These are phyloP conservation scores for Taiwanofungus camphoratus DNA, from an alignment of 1,284 basidiomycete species.

Conservation along the genomic window DNA sequence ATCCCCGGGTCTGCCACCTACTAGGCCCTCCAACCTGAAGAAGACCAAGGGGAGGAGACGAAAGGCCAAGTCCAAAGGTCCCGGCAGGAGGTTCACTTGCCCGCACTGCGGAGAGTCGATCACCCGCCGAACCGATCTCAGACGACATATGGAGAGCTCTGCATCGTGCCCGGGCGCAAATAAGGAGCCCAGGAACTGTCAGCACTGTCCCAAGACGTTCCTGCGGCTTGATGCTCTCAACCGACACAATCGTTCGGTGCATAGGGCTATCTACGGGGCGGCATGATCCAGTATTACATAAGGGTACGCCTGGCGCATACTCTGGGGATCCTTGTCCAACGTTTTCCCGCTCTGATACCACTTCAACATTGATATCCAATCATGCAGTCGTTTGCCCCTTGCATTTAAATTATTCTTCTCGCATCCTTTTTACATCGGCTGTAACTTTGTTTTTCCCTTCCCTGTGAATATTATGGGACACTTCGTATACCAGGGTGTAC, in stretches of 20 bases:
- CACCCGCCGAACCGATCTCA: constrained; percentile 3
- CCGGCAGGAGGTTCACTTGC: neutral
- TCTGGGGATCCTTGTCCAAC: neutral
- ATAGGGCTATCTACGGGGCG: neutral
- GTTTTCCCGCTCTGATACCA: no score
- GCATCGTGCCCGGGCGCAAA: no score
- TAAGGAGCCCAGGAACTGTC: neutral
- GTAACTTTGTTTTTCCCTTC: no score
- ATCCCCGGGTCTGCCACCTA: no score
- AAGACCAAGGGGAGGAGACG: neutral
- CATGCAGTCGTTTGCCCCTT: no score
- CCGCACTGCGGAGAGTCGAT: neutral
- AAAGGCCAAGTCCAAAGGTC: neutral
- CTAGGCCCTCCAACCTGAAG: no score
- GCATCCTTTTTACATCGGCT: no score
- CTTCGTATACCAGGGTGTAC: no score
- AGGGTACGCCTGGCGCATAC: neutral
- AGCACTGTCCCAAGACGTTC: neutral
- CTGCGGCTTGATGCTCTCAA: neutral
- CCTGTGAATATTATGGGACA: no score
- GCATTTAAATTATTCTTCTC: no score
- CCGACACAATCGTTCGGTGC: neutral
- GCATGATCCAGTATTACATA: neutral
- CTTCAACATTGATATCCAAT: no score
- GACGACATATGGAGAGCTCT: constrained; percentile 3